A percentile compares a stretch with the other conserved stretches of the same genome.
Conservation (phyloP, 441 rosid genomes). For the Euphorbia schlechtendalii region DNA sequence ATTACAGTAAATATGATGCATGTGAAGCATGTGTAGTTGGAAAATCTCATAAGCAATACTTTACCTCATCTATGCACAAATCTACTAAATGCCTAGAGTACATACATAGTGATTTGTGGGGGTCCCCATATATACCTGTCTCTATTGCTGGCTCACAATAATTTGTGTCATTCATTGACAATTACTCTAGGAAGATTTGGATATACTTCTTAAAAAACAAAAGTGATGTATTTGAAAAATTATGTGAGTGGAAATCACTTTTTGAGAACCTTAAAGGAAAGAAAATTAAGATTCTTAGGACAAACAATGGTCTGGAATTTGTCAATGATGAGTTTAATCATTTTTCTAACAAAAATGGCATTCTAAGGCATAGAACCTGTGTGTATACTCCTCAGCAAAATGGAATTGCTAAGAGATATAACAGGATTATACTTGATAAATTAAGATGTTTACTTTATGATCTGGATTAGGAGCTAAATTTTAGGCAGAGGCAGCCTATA, state of each 20-base stretch:
- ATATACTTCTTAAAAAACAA: background rate
- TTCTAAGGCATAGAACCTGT: background rate
- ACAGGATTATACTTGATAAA: background rate
- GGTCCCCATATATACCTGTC: no score
- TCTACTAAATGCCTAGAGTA: no score
- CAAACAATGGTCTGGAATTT: background rate
- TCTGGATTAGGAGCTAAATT: background rate
- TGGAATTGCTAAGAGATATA: background rate
- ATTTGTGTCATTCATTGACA: background rate
- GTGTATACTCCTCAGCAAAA: background rate
- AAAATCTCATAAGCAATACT: no score
- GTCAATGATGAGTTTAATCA: background rate
- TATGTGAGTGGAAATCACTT: background rate
- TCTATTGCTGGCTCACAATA: no score
- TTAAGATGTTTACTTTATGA: background rate
- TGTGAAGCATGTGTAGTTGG: no score
- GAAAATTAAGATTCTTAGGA: background rate
- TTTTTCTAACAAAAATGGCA: background rate
- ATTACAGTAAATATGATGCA: no score
- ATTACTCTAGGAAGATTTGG: background rate
- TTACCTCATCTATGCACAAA: no score
- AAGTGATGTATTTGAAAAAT: background rate
- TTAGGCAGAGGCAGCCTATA: no score
- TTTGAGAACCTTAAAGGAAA: background rate
- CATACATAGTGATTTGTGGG: no score